Conservation (phyloP, 768 basidiomycete species). For the Agaricus subrufescens region DNA sequence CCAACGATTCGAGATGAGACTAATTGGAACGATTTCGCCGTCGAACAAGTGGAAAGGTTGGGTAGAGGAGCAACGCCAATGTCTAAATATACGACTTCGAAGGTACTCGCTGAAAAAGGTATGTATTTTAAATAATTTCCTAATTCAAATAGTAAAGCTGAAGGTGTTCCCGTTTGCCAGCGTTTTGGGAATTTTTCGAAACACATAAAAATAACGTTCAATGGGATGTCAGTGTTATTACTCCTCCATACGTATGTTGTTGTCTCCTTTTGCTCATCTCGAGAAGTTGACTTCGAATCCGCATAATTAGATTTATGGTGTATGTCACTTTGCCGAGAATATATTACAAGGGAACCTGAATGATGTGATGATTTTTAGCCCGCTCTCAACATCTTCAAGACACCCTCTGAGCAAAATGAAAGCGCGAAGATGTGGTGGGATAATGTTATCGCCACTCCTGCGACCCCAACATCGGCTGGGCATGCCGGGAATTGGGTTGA, state of each 20-base stretch:
- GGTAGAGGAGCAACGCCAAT: not conserved
- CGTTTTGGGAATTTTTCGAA: conserved; percentile 8
- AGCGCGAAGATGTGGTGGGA: not conserved
- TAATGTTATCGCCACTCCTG: not conserved
- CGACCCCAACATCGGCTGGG: not conserved
- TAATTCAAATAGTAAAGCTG: too few species aligned
- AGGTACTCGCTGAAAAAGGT: conserved; percentile 7
- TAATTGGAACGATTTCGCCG: conserved; percentile 2
- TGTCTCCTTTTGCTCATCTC: not conserved
- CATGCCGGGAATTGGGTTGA: conserved; percentile 8
- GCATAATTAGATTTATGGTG: too few species aligned
- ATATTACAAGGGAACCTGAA: not conserved
- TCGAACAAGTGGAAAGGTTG: not conserved
- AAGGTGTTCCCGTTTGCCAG: not conserved
- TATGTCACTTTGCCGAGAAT: too few species aligned
- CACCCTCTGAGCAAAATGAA: not conserved
- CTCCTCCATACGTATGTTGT: conserved; percentile 1
- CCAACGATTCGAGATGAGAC: not conserved
- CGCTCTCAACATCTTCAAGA: not conserved
- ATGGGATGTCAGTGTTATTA: conserved; percentile 9
- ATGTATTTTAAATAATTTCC: not conserved
- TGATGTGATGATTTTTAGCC: not conserved
- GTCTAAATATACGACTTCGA: conserved; percentile 9
- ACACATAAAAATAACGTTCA: not conserved
- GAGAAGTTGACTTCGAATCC: not conserved